These are phyloP conservation scores for Auricularia sp. DNA, from an alignment of 768 basidiomycete species.

Conservation along the genomic window DNA sequence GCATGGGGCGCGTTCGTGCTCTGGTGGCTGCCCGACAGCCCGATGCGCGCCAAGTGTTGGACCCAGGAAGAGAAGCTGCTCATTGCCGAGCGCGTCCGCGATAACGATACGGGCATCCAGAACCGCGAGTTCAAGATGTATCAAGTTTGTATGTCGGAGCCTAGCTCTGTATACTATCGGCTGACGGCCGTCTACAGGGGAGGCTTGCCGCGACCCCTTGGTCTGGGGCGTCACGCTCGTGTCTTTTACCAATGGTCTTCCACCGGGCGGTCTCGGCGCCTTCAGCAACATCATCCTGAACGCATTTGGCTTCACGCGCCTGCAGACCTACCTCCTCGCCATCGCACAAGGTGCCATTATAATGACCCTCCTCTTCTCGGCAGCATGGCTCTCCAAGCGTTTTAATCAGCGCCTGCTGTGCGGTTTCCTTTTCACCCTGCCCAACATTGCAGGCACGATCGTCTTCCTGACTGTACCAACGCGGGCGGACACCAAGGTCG, in stretches of 20 bases:
- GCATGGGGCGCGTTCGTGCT: slow-evolving; percentile 39
- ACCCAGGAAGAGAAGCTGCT: slow-evolving; percentile 36
- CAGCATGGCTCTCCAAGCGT: slow-evolving; percentile 32
- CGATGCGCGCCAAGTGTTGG: slow-evolving; percentile 39
- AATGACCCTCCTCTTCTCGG: slow-evolving; percentile 35
- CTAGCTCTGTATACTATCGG: no score
- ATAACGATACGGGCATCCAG: slow-evolving; percentile 44
- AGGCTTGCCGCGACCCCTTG: slow-evolving; percentile 36
- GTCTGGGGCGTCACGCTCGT: slow-evolving; percentile 38
- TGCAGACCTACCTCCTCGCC: slow-evolving; percentile 45
- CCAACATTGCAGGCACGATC: slow-evolving; percentile 41
- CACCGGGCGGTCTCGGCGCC: slow-evolving; percentile 39
- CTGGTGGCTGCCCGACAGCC: slow-evolving; percentile 43
- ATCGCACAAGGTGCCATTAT: slow-evolving; percentile 26
- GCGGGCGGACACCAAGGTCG: slow-evolving; percentile 31
- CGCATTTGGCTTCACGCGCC: slow-evolving; percentile 36
- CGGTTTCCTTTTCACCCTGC: slow-evolving; percentile 37
- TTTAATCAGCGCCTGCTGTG: slow-evolving; percentile 38
- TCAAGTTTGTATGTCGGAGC: slow-evolving; percentile 9
- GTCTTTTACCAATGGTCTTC: slow-evolving; percentile 39
- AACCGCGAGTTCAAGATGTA: slow-evolving; percentile 38
- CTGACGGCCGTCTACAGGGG: slow-evolving; percentile 18
- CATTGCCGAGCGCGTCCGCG: slow-evolving; percentile 40
- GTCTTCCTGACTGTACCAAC: slow-evolving; percentile 40
- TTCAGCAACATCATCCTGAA: slow-evolving; percentile 46